Conservation (phyloP, 1,139 yeast species). For the Yamadazyma diddensiae region DNA sequence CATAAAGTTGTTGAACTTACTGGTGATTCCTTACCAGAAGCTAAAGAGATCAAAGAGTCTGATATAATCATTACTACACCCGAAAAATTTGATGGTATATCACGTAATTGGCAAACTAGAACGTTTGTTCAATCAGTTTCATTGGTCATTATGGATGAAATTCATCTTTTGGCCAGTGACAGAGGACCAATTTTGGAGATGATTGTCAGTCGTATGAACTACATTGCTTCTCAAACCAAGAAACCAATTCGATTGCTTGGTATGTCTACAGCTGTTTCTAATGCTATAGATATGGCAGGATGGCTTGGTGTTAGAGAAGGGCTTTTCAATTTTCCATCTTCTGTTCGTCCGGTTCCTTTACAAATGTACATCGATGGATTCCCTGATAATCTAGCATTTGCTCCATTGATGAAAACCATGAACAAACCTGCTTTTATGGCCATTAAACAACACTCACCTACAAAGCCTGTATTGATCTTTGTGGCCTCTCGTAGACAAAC, state of each 20-base stretch:
- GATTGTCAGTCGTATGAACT: slow-evolving; percentile 98
- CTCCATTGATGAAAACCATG: slow-evolving; percentile 97
- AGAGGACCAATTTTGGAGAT: slow-evolving; percentile 97
- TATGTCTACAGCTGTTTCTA: slow-evolving; percentile 96
- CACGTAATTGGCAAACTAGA: slow-evolving; percentile 97
- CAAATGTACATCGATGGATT: slow-evolving; percentile 98
- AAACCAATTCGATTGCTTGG: slow-evolving; percentile 82
- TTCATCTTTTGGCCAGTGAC: slow-evolving; percentile 93
- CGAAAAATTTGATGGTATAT: slow-evolving; percentile 97
- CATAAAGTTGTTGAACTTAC: slow-evolving; percentile 86
- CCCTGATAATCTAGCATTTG: slow-evolving; percentile 89
- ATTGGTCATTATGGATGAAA: slow-evolving; percentile 95
- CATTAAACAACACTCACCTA: slow-evolving; percentile 90
- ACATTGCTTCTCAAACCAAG: slow-evolving; percentile 73
- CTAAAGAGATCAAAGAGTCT: slow-evolving; percentile 80
- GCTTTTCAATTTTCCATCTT: slow-evolving; percentile 86
- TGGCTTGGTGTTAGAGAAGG: slow-evolving; percentile 95
- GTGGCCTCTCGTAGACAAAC: slow-evolving; percentile 98
- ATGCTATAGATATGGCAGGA: slow-evolving; percentile 96
- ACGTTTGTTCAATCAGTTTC: slow-evolving; percentile 90
- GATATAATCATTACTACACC: slow-evolving; percentile 96
- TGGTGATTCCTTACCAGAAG: slow-evolving; percentile 94
- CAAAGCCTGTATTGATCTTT: slow-evolving; percentile 87
- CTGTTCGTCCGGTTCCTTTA: slow-evolving; percentile 96
- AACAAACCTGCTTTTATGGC: slow-evolving; percentile 97